These are phyloP conservation scores for Takakia lepidozioides DNA, from an alignment of 225 moss, liverwort and hornwort genomes.

Conservation along the genomic window DNA sequence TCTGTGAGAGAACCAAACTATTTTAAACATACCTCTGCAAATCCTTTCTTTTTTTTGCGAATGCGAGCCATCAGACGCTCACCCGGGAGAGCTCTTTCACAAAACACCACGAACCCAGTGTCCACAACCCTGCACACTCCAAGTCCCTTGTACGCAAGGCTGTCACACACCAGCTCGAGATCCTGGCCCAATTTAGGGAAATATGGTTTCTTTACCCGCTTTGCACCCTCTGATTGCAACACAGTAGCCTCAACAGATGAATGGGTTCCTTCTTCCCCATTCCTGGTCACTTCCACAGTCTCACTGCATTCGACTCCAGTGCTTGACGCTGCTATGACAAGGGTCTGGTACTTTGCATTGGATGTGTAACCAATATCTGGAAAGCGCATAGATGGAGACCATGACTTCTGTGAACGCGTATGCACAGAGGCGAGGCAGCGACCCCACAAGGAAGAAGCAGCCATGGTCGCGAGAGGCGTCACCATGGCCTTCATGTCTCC, in stretches of 20 bases:
- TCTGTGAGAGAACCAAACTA: too few relatives aligned
- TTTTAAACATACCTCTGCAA: constrained; percentile 64
- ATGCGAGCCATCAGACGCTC: constrained; percentile 91
- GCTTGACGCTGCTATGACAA: neutral
- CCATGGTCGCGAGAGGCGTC: neutral
- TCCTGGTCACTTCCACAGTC: constrained; percentile 9
- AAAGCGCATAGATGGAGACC: constrained; percentile 7
- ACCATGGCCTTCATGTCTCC: neutral
- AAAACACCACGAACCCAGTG: constrained; percentile 85
- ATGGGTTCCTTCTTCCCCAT: constrained; percentile 11
- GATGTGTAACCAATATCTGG: neutral
- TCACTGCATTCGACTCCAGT: constrained; percentile 26
- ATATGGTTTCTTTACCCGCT: constrained; percentile 11
- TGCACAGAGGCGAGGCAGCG: constrained; percentile 23
- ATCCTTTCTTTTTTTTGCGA: constrained; percentile 64
- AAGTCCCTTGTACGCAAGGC: constrained; percentile 84
- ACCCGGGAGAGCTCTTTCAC: constrained; percentile 91
- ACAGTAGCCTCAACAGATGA: neutral
- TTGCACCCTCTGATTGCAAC: neutral
- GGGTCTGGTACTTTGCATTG: constrained; percentile 6
- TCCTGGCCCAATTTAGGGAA: constrained; percentile 89
- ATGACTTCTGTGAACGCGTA: constrained; percentile 8
- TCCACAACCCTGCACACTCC: constrained; percentile 90
- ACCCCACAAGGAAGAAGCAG: constrained; percentile 11
- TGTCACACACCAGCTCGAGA: constrained; percentile 88